These are phyloP conservation scores for Parastagonospora avenae DNA, from an alignment of 2,329 filamentous ascomycete genomes.

Conservation along the genomic window DNA sequence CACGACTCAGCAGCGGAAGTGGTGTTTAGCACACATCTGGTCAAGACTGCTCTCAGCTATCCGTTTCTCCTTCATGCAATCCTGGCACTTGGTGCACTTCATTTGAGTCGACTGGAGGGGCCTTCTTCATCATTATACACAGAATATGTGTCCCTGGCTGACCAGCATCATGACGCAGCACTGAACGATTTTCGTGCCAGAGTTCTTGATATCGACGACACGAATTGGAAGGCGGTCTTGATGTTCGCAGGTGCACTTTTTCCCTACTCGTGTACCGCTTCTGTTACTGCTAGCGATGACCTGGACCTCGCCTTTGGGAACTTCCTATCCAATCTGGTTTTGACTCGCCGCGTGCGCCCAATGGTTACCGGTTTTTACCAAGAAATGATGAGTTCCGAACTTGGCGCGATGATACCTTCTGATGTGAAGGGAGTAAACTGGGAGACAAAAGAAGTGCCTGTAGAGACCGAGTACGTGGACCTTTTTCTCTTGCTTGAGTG, in stretches of 20 bases:
- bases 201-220: conserved; percentile 41
- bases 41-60: conserved; percentile 47
- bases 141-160: conserved; percentile 24
- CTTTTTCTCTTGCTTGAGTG: background rate
- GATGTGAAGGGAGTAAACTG: conserved; percentile 26
- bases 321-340: conserved; percentile 26
- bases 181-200: conserved; percentile 23
- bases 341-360: conserved; percentile 30
- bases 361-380: conserved; percentile 28
- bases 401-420: conserved; percentile 24
- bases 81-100: conserved; percentile 52
- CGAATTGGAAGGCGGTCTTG: conserved; percentile 48
- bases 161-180: conserved; percentile 26
- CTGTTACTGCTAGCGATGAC: conserved; percentile 11
- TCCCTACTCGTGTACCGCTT: conserved; percentile 29
- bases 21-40: conserved; percentile 27
- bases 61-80: conserved; percentile 53
- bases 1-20: conserved; percentile 20
- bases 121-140: conserved; percentile 1
- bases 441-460: conserved; percentile 16
- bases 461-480: conserved; percentile 16
- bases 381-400: conserved; percentile 15
- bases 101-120: conserved; percentile 46
- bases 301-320: conserved; percentile 24
- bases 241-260: conserved; percentile 24